Conservation (phyloP, 148 eudicot genomes). For the Vaccinium vitisidaea region DNA sequence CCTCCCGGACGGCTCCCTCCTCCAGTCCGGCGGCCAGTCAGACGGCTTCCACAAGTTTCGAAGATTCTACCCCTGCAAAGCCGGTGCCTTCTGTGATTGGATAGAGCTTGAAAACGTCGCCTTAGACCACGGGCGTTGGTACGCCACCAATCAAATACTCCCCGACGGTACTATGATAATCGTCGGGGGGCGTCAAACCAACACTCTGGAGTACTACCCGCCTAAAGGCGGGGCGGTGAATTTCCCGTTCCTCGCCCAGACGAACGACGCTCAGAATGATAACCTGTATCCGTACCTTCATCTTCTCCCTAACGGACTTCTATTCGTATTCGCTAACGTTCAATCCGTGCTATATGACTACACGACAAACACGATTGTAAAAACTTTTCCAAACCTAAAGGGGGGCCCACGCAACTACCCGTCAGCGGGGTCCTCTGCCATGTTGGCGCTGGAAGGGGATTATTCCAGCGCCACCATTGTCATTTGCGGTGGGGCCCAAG, state of each 20-base stretch:
- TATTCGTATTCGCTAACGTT: conserved; percentile 78
- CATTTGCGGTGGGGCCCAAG: conserved; percentile 86
- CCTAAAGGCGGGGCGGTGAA: conserved; percentile 45
- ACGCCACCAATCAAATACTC: conserved; percentile 73
- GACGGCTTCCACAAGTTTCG: conserved; percentile 67
- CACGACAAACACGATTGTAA: conserved; percentile 25
- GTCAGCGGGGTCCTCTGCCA: conserved; percentile 86
- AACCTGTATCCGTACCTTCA: conserved; percentile 89
- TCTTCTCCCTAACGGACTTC: conserved; percentile 63
- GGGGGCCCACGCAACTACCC: conserved; percentile 96
- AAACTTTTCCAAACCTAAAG: conserved; percentile 50
- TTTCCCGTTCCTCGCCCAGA: conserved; percentile 57
- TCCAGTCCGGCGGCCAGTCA: conserved; percentile 80
- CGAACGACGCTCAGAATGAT: conserved; percentile 68
- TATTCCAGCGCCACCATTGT: conserved; percentile 61
- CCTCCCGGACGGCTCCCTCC: conserved; percentile 82
- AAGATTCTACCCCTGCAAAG: conserved; percentile 54
- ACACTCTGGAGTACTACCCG: conserved; percentile 66
- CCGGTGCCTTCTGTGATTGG: conserved; percentile 66
- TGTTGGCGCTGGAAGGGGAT: conserved; percentile 71
- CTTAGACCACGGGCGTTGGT: conserved; percentile 71
- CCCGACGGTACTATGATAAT: conserved; percentile 73
- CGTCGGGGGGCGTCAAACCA: conserved; percentile 56
- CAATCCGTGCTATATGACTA: conserved; percentile 66
- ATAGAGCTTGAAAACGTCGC: conserved; percentile 52